phyloP scores from a whole-genome alignment of 148 eudicot genomes.

The Rhododendron molle region DNA sequence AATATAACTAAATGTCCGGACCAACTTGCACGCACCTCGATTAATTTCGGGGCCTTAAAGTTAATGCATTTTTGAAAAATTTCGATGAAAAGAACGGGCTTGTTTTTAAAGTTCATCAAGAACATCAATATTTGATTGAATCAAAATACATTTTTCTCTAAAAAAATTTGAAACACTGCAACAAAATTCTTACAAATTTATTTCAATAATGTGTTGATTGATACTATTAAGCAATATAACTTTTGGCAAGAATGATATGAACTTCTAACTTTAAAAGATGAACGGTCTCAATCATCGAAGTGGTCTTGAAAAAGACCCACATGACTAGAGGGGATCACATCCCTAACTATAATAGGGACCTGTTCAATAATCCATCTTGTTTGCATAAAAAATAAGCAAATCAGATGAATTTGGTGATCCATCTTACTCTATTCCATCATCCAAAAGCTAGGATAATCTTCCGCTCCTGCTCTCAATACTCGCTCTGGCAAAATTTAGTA shows the following conservation, averaged over 20 bases:
- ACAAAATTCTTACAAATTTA: neutral
- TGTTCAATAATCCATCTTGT: neutral
- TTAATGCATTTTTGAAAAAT: too few species aligned
- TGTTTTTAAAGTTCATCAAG: neutral
- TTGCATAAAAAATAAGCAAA: neutral
- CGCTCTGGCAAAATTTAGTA: too few species aligned
- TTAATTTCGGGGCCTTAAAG: too few species aligned
- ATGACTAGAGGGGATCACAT: neutral
- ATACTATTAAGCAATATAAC: neutral
- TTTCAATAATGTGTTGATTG: neutral
- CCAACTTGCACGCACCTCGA: too few species aligned
- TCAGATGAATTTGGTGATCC: too few species aligned
- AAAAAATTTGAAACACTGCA: neutral
- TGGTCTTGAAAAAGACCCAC: neutral
- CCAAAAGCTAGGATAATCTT: neutral
- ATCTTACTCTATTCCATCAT: too few species aligned
- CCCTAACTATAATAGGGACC: too few species aligned
- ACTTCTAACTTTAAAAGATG: neutral
- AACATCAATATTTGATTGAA: neutral
- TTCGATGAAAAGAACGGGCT: neutral
- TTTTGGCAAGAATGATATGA: neutral
- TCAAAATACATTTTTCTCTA: too few species aligned
- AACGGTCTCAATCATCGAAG: neutral
- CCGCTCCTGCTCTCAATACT: neutral
- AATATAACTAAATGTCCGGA: rapidly evolving